These are phyloP conservation scores for Microdochium nivale DNA, from an alignment of 2,329 filamentous ascomycete species.

Conservation along the genomic window DNA sequence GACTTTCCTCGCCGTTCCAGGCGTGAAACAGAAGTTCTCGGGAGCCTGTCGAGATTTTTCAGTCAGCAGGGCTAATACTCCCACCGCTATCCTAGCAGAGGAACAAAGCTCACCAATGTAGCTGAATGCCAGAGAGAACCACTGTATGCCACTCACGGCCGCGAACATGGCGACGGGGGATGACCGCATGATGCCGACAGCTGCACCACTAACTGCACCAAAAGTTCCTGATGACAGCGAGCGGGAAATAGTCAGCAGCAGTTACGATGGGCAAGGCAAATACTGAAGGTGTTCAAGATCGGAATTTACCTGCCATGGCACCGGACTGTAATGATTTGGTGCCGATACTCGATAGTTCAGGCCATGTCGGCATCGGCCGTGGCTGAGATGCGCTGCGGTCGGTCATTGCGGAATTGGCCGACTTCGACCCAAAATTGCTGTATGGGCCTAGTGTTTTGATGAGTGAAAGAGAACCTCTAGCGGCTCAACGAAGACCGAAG, in stretches of 20 bases:
- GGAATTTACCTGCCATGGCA: conserved; percentile 13
- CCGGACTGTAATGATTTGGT: conserved; percentile 18
- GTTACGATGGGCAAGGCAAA: conserved; percentile 2
- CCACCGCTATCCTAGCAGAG: background rate
- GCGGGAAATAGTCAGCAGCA: conserved; percentile 10
- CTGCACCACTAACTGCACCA: conserved; percentile 57
- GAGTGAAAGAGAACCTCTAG: too few relatives aligned
- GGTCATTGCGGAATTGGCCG: background rate
- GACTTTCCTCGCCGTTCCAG: conserved; percentile 40
- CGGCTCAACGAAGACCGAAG: too few relatives aligned
- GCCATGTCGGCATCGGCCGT: background rate
- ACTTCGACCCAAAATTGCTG: too few relatives aligned
- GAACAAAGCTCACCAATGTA: conserved; percentile 66
- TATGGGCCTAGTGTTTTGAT: too few relatives aligned
- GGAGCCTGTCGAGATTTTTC: conserved; percentile 30
- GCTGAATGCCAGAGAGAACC: conserved; percentile 67
- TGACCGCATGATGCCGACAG: conserved; percentile 63
- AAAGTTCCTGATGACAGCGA: conserved; percentile 36
- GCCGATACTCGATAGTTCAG: conserved; percentile 15
- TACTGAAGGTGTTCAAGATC: conserved; percentile 2
- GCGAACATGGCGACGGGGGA: conserved; percentile 63
- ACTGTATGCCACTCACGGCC: conserved; percentile 66
- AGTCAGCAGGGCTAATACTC: background rate
- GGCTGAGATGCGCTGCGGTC: background rate
- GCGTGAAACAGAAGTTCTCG: conserved; percentile 36